Percentiles rank a stretch among this genome's conserved stretches.
These are phyloP conservation scores for Aristolochia contorta DNA, from an alignment of 164 flowering plant species.

Conservation along the genomic window DNA sequence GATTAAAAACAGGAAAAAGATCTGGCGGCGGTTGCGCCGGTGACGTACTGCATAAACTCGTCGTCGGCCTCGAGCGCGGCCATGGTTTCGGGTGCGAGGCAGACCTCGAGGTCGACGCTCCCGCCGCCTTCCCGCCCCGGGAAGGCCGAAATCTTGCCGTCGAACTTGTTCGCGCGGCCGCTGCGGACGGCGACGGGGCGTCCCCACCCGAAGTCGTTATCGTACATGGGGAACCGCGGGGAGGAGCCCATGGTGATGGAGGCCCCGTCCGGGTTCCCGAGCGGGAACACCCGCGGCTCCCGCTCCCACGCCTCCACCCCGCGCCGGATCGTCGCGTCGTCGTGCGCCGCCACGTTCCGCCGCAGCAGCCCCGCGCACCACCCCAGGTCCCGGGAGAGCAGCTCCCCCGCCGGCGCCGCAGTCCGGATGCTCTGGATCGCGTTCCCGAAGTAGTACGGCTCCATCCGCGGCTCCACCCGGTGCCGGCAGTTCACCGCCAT, in stretches of 20 bases:
- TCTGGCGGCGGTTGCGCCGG: neutral
- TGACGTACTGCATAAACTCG: conserved; percentile 48
- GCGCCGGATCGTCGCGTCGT: conserved; percentile 32
- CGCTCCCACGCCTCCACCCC: conserved; percentile 58
- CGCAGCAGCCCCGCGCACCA: conserved; percentile 66
- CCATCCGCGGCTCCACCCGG: conserved; percentile 54
- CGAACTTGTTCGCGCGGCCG: conserved; percentile 75
- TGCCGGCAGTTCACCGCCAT: conserved; percentile 93
- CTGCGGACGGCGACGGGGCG: conserved; percentile 70
- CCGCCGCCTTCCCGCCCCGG: conserved; percentile 89
- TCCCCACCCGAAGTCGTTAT: conserved; percentile 92
- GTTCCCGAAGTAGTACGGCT: conserved; percentile 76
- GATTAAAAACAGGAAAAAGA: neutral
- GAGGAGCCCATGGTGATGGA: conserved; percentile 80
- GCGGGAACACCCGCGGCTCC: conserved; percentile 56
- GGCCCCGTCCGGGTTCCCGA: conserved; percentile 70
- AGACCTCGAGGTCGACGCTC: conserved; percentile 78
- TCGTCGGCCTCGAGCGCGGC: conserved; percentile 37
- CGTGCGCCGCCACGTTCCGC: conserved; percentile 42
- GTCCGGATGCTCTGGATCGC: conserved; percentile 78
- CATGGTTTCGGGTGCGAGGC: conserved; percentile 73
- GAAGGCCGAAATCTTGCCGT: conserved; percentile 85
- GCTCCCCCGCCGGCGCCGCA: conserved; percentile 43
- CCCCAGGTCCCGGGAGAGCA: conserved; percentile 30
- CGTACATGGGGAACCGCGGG: conserved; percentile 83